Conservation (phyloP, 176 grass and related monocot species). For the Cymbopogon citratus region DNA sequence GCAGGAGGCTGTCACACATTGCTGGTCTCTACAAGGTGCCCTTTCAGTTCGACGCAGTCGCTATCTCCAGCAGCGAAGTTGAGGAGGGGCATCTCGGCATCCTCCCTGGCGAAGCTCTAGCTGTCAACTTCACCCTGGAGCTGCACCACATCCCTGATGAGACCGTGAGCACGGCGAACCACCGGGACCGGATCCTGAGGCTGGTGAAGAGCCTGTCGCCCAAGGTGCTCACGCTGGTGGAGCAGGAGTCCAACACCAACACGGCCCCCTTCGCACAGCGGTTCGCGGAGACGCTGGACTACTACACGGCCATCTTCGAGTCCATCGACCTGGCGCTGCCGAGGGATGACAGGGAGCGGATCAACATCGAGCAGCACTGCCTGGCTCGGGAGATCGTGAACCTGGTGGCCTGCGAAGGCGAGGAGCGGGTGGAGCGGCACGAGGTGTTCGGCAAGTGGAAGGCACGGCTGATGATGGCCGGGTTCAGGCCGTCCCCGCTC, state of each 20-base stretch:
- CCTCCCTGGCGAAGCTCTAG: conserved; percentile 50
- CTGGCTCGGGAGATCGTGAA: conserved; percentile 89
- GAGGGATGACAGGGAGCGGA: conserved; percentile 61
- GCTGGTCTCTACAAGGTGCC: conserved; percentile 72
- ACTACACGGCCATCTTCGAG: conserved; percentile 88
- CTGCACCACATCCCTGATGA: conserved; percentile 88
- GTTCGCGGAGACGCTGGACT: conserved; percentile 77
- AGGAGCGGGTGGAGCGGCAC: conserved; percentile 76
- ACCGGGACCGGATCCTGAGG: conserved; percentile 71
- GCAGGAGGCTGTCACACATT: conserved; percentile 59
- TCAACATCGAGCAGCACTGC: conserved; percentile 89
- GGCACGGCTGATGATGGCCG: conserved; percentile 71
- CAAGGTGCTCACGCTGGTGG: conserved; percentile 82
- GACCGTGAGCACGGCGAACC: conserved; percentile 78
- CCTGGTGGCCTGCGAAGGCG: conserved; percentile 79
- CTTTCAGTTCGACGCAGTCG: conserved; percentile 62
- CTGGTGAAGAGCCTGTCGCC: conserved; percentile 67
- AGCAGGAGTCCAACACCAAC: conserved; percentile 94
- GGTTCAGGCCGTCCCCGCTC: conserved; percentile 69
- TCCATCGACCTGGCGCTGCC: conserved; percentile 75
- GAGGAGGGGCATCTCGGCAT: conserved; percentile 51
- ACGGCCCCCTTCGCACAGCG: conserved; percentile 64
- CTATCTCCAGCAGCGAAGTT: conserved; percentile 43
- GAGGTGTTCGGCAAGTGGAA: conserved; percentile 79
- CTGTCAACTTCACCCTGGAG: conserved; percentile 91